Base-by-base conservation (phyloP, 2,329 filamentous ascomycete genomes). In the Paecilomyces dactylethromorphus region DNA sequence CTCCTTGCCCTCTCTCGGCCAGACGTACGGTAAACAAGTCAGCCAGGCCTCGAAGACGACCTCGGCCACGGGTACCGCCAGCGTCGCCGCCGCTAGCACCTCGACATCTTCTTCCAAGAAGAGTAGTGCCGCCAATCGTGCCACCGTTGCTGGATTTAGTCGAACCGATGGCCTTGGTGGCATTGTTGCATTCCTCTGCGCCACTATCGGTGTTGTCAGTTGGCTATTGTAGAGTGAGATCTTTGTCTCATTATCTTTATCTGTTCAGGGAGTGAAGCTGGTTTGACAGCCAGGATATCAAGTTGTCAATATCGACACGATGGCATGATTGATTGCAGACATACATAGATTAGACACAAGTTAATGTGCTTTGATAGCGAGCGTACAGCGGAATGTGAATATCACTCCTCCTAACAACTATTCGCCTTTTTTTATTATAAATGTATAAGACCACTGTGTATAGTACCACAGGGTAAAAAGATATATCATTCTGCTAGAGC, bases 1-100 rank as follows among this genome's bases (percentile, higher is more conserved):
- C 2, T 73, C 82, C 12, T 80, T 95, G 24, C 91, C 92, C 0
- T 86, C 84, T 1, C 65, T 94, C 7, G 89, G 87, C 13, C 80
- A 86, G 65, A 79, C 76, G 3, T 15, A 45, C 10, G 39, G 4
- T 8, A 45, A 45, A 21, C n/a, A n/a, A 45, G 39, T 3, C 18
- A 56, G 26, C 4, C 57, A 57, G 12, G n/a, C 24, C 65, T 66
- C 60, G 54, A 65, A 58, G 39, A 58, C 56, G 56, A 35, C 45
- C 6, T 3, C 45, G 12, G 52, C 45, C 15, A 55, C 24, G 8
- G 57, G 58, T 5, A 58, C 56, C 1, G 59, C 56, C n/a, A 63
- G 62, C n/a, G 35, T 32, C 7, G 57, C 66, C 54, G 57, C 52
- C 6, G 53, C 64, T 49, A 60, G 51, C 6, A 54, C 58, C n/a